Evolutionary conservation across 257 asterid genomes (phyloP).

Genomic region (Ballota nigra): DNA sequence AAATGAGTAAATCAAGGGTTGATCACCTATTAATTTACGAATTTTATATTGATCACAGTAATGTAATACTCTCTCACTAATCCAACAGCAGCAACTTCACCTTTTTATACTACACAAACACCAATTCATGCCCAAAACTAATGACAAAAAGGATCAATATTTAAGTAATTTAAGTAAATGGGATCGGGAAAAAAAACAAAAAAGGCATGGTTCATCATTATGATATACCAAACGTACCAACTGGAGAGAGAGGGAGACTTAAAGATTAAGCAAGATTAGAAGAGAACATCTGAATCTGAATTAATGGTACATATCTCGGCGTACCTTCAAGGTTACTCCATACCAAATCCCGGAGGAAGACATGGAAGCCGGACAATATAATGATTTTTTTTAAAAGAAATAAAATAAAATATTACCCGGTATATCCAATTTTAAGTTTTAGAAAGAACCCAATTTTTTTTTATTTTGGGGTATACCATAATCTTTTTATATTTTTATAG

Average conservation of each 20-base stretch:
- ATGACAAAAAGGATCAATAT: slow-evolving; percentile 1
- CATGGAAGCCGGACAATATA: slow-evolving; percentile 24
- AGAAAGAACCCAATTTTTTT: no score
- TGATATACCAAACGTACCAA: slow-evolving; percentile 43
- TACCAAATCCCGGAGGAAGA: slow-evolving; percentile 25
- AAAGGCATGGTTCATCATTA: slow-evolving; percentile 31
- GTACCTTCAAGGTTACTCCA: slow-evolving; percentile 45
- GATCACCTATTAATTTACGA: slow-evolving; percentile 28
- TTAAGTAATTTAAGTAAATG: slow-evolving; percentile 4
- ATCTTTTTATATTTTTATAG: no score
- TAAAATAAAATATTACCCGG: no score
- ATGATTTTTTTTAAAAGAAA: no score
- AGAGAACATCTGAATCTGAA: slow-evolving; percentile 13
- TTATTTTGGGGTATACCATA: no score
- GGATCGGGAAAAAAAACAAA: neutral
- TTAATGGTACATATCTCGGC: slow-evolving; percentile 4
- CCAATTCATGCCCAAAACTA: slow-evolving; percentile 23
- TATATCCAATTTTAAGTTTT: no score
- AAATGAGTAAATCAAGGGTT: slow-evolving; percentile 18
- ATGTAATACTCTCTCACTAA: slow-evolving; percentile 12
- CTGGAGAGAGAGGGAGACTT: slow-evolving; percentile 41
- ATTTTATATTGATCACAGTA: neutral
- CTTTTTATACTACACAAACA: slow-evolving; percentile 39
- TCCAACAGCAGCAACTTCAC: slow-evolving; percentile 22
- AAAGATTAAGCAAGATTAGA: slow-evolving; percentile 35